Percentiles rank a stretch among this genome's conserved stretches.
Conservation (phyloP, 2,329 filamentous ascomycete species). For the Colletotrichum scovillei region DNA sequence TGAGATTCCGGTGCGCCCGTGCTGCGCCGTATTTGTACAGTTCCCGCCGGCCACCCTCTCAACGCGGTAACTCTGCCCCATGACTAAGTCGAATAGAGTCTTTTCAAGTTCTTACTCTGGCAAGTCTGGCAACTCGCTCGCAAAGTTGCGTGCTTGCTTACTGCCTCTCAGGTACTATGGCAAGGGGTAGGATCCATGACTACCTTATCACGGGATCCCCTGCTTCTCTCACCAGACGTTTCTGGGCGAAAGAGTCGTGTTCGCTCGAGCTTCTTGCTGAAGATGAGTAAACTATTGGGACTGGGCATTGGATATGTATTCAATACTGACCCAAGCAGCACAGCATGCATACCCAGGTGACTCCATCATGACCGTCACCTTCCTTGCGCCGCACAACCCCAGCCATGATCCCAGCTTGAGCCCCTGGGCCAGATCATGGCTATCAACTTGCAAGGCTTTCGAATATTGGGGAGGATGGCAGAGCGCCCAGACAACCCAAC, state of each 20-base stretch:
- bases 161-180: background rate
- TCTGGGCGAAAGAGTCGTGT: background rate
- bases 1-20: conserved; percentile 24
- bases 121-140: background rate
- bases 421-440: conserved; percentile 15
- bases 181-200: background rate
- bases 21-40: background rate
- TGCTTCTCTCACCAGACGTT: background rate
- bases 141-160: background rate
- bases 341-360: background rate
- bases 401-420: conserved; percentile 10
- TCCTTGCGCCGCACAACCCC: conserved; percentile 5
- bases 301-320: background rate
- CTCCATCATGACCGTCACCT: conserved; percentile 23
- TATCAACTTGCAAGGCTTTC: background rate
- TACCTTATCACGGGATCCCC: background rate
- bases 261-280: background rate
- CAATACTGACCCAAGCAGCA: too few relatives aligned
- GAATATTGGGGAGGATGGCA: background rate
- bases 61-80: background rate
- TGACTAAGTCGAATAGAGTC: background rate
- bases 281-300: background rate
- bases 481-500: conserved; percentile 5
- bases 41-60: background rate
- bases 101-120: background rate